These are phyloP conservation scores for Candida sphagnicola DNA, from an alignment of 805 yeast species.

Conservation along the genomic window DNA sequence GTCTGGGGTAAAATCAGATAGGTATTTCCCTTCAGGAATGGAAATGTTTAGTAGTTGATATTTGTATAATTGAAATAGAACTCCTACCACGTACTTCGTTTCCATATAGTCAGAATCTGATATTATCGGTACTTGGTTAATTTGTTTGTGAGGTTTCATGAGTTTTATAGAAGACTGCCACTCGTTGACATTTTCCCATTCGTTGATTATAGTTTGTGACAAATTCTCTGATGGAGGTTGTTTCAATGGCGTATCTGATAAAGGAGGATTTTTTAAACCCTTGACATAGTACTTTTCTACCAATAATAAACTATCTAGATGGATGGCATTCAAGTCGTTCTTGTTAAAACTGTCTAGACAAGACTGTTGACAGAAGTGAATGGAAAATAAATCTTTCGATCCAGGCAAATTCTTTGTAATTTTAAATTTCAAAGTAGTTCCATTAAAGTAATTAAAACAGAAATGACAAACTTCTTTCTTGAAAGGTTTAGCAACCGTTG, in stretches of 20 bases:
- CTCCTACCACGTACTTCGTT: slow-evolving; percentile 43
- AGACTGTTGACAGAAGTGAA: slow-evolving; percentile 43
- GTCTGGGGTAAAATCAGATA: slow-evolving; percentile 1
- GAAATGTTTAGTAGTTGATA: slow-evolving; percentile 6
- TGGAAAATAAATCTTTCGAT: slow-evolving; percentile 16
- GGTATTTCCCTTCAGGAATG: not conserved
- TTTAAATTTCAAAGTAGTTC: slow-evolving; percentile 43
- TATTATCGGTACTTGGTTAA: slow-evolving; percentile 39
- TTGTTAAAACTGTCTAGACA: slow-evolving; percentile 38
- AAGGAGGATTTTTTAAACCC: slow-evolving; percentile 13
- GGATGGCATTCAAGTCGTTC: slow-evolving; percentile 32
- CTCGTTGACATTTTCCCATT: slow-evolving; percentile 35
- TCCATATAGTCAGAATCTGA: slow-evolving; percentile 52
- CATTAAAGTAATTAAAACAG: slow-evolving; percentile 49
- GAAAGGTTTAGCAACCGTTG: slow-evolving; percentile 48
- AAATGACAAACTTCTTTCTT: slow-evolving; percentile 58
- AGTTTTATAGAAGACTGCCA: slow-evolving; percentile 34
- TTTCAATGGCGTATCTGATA: slow-evolving; percentile 19
- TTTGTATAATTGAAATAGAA: slow-evolving; percentile 27
- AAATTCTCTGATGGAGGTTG: slow-evolving; percentile 15
- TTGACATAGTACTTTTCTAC: slow-evolving; percentile 27
- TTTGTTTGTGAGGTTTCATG: slow-evolving; percentile 34
- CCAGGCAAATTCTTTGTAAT: slow-evolving; percentile 15
- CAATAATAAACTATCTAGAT: slow-evolving; percentile 30
- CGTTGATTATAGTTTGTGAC: slow-evolving; percentile 11